Conservation (phyloP, 1,139 yeast species). For the Debaryomyces subglobosus region DNA sequence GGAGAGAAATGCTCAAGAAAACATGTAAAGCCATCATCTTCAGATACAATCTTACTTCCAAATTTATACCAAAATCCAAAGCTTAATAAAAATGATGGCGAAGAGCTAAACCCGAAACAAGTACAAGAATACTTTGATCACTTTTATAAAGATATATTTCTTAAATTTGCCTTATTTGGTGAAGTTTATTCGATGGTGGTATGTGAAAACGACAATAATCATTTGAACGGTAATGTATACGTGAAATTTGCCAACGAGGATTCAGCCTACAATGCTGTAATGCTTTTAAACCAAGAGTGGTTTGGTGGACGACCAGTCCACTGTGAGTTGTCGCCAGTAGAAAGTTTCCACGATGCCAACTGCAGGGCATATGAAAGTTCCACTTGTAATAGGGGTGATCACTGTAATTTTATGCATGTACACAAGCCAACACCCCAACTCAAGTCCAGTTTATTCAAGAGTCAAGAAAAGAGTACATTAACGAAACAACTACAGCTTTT, state of each 20-base stretch:
- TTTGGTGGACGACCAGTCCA: slow-evolving; percentile 78
- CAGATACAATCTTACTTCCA: slow-evolving; percentile 67
- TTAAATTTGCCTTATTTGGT: slow-evolving; percentile 69
- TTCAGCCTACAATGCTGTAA: slow-evolving; percentile 64
- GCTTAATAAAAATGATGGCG: slow-evolving; percentile 37
- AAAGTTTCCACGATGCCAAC: slow-evolving; percentile 69
- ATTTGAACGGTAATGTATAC: slow-evolving; percentile 82
- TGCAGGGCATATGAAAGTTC: slow-evolving; percentile 70
- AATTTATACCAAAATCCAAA: slow-evolving; percentile 74
- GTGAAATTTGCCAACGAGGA: slow-evolving; percentile 57
- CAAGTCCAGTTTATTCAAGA: slow-evolving; percentile 37
- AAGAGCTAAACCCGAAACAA: slow-evolving; percentile 38
- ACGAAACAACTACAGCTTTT: slow-evolving; percentile 17
- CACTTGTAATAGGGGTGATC: slow-evolving; percentile 74
- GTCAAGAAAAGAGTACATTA: slow-evolving; percentile 39
- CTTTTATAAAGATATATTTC: slow-evolving; percentile 73
- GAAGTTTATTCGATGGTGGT: slow-evolving; percentile 68
- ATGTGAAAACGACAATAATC: slow-evolving; percentile 83
- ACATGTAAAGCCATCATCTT: slow-evolving; percentile 71
- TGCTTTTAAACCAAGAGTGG: slow-evolving; percentile 77
- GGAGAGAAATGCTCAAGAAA: slow-evolving; percentile 85
- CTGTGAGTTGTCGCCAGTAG: slow-evolving; percentile 80
- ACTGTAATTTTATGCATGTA: slow-evolving; percentile 87
- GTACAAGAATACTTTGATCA: slow-evolving; percentile 59
- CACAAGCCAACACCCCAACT: slow-evolving; percentile 56